Evolutionary conservation across 2,329 filamentous ascomycete species (phyloP), one percentile per base, ranked within the genome.

Genomic region (Dactylellina leptospora): DNA sequence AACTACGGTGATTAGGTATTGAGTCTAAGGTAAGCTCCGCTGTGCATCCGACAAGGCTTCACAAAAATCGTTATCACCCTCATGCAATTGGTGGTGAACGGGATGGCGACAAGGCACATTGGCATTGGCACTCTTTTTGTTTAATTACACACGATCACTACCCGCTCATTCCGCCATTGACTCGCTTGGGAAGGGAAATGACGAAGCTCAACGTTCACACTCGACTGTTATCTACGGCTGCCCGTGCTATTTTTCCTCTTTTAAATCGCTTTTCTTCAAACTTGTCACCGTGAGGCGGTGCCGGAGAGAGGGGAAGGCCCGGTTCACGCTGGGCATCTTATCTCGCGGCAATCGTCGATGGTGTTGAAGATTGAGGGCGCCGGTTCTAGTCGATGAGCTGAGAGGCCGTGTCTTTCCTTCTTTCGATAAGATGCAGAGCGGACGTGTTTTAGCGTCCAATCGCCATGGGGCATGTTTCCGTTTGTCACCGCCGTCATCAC

Each of bases 401-500:
- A 51, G 44, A 47, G 20, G 10, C 22, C 9, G 20, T 30, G 23
- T 30, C 30, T 30, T 18, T 30, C 30, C 20, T 53, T 38, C 16
- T 38, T 18, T 53, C 50, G 50, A 53, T 36, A 36, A 53, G 50
- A 9, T 48, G 44, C 44, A 48, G 44, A 13, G 44, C 22, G 56
- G 62, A 62, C 64, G 64, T 70, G 64, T 70, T 70, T 70, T 55
- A 56, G 40, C 48, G 53, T 59, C 33, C 51, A 53, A 27, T 50
- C 38, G 27, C 36, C 36, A 60, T 28, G 30, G 60, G 18, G 10
- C 40, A 36, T 56, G 51, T 33, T 55, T 61, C 64, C 64, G 64
- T 71, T 71, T 71, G 64, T 71, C 64, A 28, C 45, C 56, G 59
- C 68, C 59, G 68, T 72, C 68, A 72, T 59, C 59, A 30, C 64